These are phyloP conservation scores for Cladosporium sp. DNA, from an alignment of 2,329 filamentous ascomycete genomes.

Conservation along the genomic window DNA sequence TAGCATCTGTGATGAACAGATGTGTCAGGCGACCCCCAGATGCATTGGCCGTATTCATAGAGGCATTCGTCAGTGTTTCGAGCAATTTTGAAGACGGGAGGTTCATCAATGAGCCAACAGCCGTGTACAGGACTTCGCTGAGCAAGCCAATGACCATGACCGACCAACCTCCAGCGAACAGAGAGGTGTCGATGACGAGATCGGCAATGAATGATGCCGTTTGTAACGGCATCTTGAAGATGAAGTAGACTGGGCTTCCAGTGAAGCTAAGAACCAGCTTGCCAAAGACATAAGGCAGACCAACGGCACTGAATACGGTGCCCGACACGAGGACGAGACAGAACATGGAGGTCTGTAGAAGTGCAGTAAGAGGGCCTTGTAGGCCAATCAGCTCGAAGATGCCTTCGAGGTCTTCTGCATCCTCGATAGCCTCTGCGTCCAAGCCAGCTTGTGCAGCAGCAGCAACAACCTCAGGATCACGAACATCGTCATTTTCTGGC, in stretches of 20 bases:
- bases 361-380: conserved; percentile 84
- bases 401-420: conserved; percentile 92
- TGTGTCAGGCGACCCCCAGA: conserved; percentile 29
- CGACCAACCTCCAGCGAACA: conserved; percentile 57
- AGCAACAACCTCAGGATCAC: conserved; percentile 61
- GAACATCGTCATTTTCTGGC: conserved; percentile 21
- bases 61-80: conserved; percentile 9
- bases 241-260: conserved; percentile 71
- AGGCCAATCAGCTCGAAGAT: conserved; percentile 95
- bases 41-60: conserved; percentile 27
- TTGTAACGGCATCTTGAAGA: conserved; percentile 69
- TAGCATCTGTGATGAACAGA: conserved; percentile 26
- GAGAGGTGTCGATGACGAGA: conserved; percentile 71
- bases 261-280: conserved; percentile 78
- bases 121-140: conserved; percentile 5
- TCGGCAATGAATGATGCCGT: conserved; percentile 75
- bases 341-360: conserved; percentile 94
- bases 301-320: conserved; percentile 82
- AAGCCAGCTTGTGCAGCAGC: conserved; percentile 68
- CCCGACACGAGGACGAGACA: conserved; percentile 86
- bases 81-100: conserved; percentile 1
- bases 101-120: background rate
- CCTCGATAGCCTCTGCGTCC: conserved; percentile 72
- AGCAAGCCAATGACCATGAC: conserved; percentile 22
- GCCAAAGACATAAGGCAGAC: conserved; percentile 88